phyloP scores from a whole-genome alignment of 495 filamentous ascomycete genomes.

The Lophium mytilinum region DNA sequence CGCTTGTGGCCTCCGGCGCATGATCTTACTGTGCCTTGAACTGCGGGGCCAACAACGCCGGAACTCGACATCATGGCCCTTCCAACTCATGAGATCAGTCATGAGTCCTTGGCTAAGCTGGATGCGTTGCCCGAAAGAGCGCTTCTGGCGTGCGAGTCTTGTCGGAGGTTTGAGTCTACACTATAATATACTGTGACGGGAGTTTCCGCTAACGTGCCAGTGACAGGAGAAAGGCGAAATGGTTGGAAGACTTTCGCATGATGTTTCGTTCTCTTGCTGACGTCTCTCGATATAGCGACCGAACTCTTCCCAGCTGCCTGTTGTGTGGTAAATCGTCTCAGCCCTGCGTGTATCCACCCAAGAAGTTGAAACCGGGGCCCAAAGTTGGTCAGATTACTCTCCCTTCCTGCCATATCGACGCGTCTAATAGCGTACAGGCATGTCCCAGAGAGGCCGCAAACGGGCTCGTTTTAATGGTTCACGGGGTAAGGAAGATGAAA shows the following conservation, averaged over 20 bases:
- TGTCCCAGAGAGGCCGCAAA: neutral
- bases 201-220: neutral
- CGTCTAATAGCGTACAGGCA: neutral
- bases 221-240: neutral
- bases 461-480: neutral
- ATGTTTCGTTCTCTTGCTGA: neutral
- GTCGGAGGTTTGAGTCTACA: neutral
- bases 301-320: neutral
- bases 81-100: no score
- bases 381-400: slow-evolving; percentile 1
- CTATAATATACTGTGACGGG: neutral
- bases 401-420: neutral
- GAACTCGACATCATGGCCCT: no score
- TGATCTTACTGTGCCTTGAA: no score
- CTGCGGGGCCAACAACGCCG: no score
- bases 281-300: neutral
- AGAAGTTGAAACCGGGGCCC: neutral
- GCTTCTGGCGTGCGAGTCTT: neutral
- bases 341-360: neutral
- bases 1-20: no score
- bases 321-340: neutral
- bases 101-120: no score
- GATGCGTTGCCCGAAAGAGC: no score
- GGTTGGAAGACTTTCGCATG: neutral
- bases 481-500: neutral